phyloP scores from a whole-genome alignment of 176 grass and related monocot genomes.

The Avena sativa region DNA sequence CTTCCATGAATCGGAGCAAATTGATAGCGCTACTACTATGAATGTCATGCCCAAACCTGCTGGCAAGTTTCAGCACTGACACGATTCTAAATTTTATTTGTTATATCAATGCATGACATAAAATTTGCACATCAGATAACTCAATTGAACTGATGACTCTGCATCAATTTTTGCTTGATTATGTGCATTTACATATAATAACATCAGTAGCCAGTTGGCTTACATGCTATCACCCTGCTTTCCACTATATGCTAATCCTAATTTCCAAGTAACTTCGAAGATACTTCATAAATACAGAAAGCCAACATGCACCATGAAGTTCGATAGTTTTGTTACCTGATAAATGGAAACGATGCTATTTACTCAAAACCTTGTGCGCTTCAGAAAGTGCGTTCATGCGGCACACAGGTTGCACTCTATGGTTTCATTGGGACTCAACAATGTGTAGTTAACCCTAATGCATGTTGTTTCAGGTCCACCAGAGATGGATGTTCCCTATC shows the following conservation, averaged over 20 bases:
- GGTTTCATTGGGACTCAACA: neutral
- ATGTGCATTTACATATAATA: constrained; percentile 2
- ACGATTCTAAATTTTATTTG: constrained; percentile 3
- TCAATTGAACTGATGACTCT: constrained; percentile 1
- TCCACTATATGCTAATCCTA: neutral
- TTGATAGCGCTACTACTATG: neutral
- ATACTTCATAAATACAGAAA: constrained; percentile 4
- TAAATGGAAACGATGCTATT: neutral
- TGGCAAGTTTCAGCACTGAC: neutral
- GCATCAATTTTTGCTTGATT: neutral
- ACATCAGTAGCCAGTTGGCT: neutral
- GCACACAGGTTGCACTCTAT: neutral
- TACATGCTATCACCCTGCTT: neutral
- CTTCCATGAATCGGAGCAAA: neutral
- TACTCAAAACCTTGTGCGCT: neutral
- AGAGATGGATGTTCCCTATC: neutral
- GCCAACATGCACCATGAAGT: neutral
- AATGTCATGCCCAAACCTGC: neutral
- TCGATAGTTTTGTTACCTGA: neutral
- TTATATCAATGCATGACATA: neutral
- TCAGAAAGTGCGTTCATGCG: neutral
- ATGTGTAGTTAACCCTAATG: neutral
- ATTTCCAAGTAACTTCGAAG: neutral
- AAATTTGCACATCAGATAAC: neutral
- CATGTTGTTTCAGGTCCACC: neutral